Evolutionary conservation across 1,139 yeast genomes (phyloP).

Genomic region (Zygosaccharomyces sapae): DNA sequence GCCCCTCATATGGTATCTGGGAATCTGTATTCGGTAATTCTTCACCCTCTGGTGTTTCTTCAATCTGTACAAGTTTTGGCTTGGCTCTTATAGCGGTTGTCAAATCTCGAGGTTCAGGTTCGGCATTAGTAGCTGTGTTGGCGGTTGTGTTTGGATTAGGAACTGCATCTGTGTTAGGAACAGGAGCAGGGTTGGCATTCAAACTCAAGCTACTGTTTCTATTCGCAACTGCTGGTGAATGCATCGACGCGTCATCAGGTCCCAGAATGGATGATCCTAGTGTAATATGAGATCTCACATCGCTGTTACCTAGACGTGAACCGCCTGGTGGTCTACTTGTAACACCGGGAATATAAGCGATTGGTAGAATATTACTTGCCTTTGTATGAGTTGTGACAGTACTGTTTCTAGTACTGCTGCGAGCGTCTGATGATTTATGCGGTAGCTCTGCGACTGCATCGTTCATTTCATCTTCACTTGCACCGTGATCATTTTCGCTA

Average conservation of each 20-base stretch:
- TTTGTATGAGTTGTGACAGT: conserved; percentile 66
- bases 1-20: not conserved
- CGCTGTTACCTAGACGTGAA: conserved; percentile 23
- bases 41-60: conserved; percentile 39
- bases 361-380: conserved; percentile 86
- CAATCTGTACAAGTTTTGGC: conserved; percentile 60
- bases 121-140: conserved; percentile 28
- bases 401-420: conserved; percentile 37
- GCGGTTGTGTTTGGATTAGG: conserved; percentile 11
- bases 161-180: not conserved
- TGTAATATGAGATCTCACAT: conserved; percentile 35
- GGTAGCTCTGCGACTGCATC: conserved; percentile 7
- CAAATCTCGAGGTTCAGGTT: conserved; percentile 16
- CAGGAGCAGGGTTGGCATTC: not conserved
- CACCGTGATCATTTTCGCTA: conserved; percentile 16
- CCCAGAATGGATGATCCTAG: conserved; percentile 36
- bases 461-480: conserved; percentile 12
- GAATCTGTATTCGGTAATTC: not conserved
- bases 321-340: conserved; percentile 46
- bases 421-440: conserved; percentile 11
- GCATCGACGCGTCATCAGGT: conserved; percentile 20
- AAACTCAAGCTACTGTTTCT: not conserved
- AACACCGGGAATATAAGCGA: conserved; percentile 92
- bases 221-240: conserved; percentile 1
- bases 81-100: conserved; percentile 70